Conservation (phyloP, 2,329 filamentous ascomycete species). For the Beauveria medogensis region DNA sequence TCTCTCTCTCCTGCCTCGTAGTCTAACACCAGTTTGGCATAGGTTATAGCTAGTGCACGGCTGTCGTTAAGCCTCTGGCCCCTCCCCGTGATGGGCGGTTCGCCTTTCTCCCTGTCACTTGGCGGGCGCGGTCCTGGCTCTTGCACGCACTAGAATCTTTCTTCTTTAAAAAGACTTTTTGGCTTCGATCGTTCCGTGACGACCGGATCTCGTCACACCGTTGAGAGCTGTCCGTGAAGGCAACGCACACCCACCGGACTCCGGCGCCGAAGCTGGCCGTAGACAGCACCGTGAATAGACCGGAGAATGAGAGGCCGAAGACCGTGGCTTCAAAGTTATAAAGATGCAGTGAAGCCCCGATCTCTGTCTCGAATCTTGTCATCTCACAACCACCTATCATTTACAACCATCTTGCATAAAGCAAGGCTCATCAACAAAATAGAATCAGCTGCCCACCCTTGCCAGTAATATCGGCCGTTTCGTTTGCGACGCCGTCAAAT, state of each 20-base stretch:
- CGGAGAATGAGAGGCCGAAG: not conserved
- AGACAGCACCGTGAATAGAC: not conserved
- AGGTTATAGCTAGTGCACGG: not conserved
- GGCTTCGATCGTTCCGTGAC: not conserved
- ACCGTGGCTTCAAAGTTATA: conserved; percentile 1
- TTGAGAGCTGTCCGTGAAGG: not conserved
- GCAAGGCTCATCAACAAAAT: not conserved
- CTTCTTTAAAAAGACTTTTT: not conserved
- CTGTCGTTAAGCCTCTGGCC: not conserved
- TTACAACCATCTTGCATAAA: not conserved
- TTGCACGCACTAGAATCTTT: not conserved
- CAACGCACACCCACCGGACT: not conserved
- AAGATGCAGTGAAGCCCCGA: not conserved
- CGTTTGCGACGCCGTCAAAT: not conserved
- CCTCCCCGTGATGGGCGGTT: not conserved
- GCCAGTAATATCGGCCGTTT: not conserved
- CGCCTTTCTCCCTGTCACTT: not conserved
- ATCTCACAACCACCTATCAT: not conserved
- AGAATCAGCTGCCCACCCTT: not conserved
- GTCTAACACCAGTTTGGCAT: not conserved
- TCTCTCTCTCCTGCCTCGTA: not conserved
- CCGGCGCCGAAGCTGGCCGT: not conserved
- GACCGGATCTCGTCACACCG: not conserved
- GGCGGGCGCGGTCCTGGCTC: not conserved
- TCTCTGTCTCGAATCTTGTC: not conserved